Evolutionary conservation across 805 yeast species (phyloP).

Genomic region (Teunomyces gatunensis): DNA sequence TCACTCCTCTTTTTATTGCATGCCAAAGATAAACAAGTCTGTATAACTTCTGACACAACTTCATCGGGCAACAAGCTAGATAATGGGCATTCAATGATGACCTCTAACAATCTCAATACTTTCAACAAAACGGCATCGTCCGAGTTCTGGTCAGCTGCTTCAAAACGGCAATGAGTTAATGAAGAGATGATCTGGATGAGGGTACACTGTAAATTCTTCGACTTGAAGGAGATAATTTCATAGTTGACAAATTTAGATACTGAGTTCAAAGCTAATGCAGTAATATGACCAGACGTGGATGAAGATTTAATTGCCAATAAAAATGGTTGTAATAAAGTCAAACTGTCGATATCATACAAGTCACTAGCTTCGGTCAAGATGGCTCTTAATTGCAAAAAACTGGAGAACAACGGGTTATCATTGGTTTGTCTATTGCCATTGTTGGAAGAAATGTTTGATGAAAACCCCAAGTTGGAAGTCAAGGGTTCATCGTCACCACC

Average conservation of each 20-base stretch:
- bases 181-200: constrained; percentile 68
- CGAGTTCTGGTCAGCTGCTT: constrained; percentile 87
- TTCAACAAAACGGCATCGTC: constrained; percentile 89
- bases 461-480: constrained; percentile 20
- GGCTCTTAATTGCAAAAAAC: constrained; percentile 74
- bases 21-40: constrained; percentile 87
- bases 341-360: constrained; percentile 60
- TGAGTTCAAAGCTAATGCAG: constrained; percentile 76
- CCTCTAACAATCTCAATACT: constrained; percentile 72
- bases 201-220: constrained; percentile 55
- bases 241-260: constrained; percentile 71
- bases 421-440: constrained; percentile 20
- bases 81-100: constrained; percentile 58
- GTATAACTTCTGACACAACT: constrained; percentile 81
- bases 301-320: constrained; percentile 79
- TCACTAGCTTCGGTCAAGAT: constrained; percentile 56
- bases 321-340: constrained; percentile 83
- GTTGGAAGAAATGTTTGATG: constrained; percentile 14
- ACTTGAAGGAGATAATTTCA: constrained; percentile 55
- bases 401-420: constrained; percentile 64
- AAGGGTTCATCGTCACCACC: constrained; percentile 41
- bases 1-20: constrained; percentile 91
- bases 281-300: constrained; percentile 80
- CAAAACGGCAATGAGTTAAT: constrained; percentile 90
- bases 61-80: constrained; percentile 75